These are phyloP conservation scores for Pharnaceum exiguum DNA, from an alignment of 148 eudicot genomes.

Conservation along the genomic window DNA sequence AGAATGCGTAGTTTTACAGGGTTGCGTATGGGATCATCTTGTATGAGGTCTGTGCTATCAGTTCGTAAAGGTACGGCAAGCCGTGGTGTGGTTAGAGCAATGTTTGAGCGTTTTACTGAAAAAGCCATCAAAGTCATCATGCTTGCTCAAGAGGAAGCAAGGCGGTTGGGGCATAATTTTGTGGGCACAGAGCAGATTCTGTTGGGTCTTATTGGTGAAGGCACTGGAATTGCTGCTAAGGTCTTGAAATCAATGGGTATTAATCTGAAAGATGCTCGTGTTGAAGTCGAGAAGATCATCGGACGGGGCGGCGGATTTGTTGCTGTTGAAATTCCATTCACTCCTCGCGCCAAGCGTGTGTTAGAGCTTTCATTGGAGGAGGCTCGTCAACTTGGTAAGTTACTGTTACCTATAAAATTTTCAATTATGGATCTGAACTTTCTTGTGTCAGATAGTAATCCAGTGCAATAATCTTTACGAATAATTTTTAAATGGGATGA, in stretches of 20 bases:
- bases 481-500: too few species aligned
- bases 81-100: constrained; percentile 59
- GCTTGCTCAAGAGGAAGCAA: constrained; percentile 98
- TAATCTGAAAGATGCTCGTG: constrained; percentile 89
- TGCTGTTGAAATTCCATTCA: constrained; percentile 87
- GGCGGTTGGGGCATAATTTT: constrained; percentile 83
- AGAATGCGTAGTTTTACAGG: constrained; percentile 60
- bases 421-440: not conserved
- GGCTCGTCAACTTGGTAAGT: constrained; percentile 83
- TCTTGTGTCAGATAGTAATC: not conserved
- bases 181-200: constrained; percentile 96
- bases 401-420: not conserved
- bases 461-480: not conserved
- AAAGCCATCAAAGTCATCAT: constrained; percentile 91
- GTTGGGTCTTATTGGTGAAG: constrained; percentile 95
- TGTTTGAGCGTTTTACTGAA: constrained; percentile 96
- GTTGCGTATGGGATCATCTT: constrained; percentile 45
- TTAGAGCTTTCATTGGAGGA: constrained; percentile 87
- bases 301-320: constrained; percentile 96
- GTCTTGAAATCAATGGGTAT: constrained; percentile 96
- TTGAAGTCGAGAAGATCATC: constrained; percentile 92
- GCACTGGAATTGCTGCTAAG: constrained; percentile 98
- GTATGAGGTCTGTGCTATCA: constrained; percentile 47
- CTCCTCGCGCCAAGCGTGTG: constrained; percentile 96
- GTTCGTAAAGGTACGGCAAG: constrained; percentile 40